These are phyloP conservation scores for Rhodotorula sp. DNA, from an alignment of 1,284 basidiomycete genomes.

Conservation along the genomic window DNA sequence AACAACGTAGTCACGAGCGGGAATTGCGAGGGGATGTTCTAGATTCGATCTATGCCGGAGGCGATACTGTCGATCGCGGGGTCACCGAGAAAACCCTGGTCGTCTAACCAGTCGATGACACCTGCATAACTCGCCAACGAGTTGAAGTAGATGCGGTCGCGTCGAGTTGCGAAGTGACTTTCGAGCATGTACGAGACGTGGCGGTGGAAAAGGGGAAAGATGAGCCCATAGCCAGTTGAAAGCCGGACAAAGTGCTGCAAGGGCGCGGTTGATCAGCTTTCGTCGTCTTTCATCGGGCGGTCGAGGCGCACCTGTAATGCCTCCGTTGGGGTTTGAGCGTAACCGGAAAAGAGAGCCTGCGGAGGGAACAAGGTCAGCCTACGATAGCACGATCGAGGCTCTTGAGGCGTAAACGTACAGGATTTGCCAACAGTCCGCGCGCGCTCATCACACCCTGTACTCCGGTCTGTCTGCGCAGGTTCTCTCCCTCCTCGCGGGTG, in stretches of 20 bases:
- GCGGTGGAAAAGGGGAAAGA: constrained; percentile 56
- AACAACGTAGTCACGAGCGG: too few species aligned
- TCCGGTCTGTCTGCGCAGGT: constrained; percentile 54
- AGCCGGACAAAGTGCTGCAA: constrained; percentile 52
- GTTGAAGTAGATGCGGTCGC: constrained; percentile 58
- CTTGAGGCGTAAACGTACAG: constrained; percentile 44
- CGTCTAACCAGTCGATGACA: constrained; percentile 55
- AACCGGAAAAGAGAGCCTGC: constrained; percentile 59
- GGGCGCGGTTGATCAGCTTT: constrained; percentile 36
- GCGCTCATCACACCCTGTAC: constrained; percentile 61
- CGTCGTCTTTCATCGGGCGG: background rate
- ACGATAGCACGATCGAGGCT: background rate
- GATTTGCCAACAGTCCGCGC: constrained; percentile 61
- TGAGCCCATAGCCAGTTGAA: constrained; percentile 55
- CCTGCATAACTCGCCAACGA: constrained; percentile 53
- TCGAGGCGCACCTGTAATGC: constrained; percentile 51
- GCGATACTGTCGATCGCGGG: background rate
- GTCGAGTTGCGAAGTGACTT: constrained; percentile 49
- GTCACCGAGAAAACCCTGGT: background rate
- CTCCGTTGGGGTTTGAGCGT: constrained; percentile 54
- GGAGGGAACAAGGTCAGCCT: background rate
- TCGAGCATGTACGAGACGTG: constrained; percentile 61
- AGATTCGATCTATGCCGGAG: background rate
- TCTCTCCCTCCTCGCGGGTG: constrained; percentile 53
- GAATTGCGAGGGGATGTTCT: background rate